phyloP scores from a whole-genome alignment of 2,329 filamentous ascomycete species.

The Colletotrichum magnum region DNA sequence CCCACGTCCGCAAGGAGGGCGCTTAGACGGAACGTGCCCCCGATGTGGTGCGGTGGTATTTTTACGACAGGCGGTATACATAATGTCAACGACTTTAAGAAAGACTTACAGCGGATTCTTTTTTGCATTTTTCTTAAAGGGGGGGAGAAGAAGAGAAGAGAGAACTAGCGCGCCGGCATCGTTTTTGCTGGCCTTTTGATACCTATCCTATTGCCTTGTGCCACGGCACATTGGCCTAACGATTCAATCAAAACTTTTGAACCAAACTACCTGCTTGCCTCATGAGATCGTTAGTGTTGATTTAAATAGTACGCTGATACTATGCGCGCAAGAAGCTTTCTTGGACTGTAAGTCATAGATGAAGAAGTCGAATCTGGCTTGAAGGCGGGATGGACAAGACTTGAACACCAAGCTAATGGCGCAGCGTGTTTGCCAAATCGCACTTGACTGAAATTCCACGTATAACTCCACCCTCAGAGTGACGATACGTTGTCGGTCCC shows the following conservation, averaged over 20 bases:
- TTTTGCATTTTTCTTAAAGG: slow-evolving; percentile 17
- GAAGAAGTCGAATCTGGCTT: no score
- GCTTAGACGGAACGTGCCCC: not conserved
- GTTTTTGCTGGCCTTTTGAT: slow-evolving; percentile 32
- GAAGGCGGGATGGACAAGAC: no score
- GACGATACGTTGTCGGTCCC: no score
- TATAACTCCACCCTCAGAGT: no score
- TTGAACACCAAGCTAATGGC: no score
- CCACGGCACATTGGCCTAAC: slow-evolving; percentile 15
- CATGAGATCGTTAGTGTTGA: no score
- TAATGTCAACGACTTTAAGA: slow-evolving; percentile 13
- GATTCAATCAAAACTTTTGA: slow-evolving; percentile 12
- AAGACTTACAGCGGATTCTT: slow-evolving; percentile 12
- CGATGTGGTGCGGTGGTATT: not conserved
- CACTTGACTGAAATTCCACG: no score
- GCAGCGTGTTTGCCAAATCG: no score
- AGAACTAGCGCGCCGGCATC: slow-evolving; percentile 2
- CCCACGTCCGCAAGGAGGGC: slow-evolving; percentile 38
- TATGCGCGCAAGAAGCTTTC: no score
- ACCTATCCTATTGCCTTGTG: slow-evolving; percentile 27
- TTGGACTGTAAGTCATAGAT: no score
- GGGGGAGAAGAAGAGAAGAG: not conserved
- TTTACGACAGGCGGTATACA: slow-evolving; percentile 4
- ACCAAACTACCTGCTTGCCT: not conserved
- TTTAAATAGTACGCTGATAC: no score